These are phyloP conservation scores for Porphyridium purpureum DNA, from an alignment of 23 red algal genomes.

Conservation along the genomic window DNA sequence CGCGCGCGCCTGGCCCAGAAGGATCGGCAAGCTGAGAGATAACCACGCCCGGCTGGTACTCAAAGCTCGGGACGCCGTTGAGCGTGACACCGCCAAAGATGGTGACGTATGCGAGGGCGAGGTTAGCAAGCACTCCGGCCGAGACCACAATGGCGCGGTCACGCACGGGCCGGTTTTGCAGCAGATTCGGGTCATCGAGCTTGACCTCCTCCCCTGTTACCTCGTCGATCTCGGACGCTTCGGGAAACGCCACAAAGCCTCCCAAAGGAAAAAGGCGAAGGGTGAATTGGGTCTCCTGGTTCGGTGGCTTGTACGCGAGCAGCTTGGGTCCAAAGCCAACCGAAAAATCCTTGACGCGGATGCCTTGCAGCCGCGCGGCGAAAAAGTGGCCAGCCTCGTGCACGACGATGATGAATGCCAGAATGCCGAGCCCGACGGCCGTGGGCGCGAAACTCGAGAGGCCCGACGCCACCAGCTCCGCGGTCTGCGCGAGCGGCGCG, in stretches of 20 bases:
- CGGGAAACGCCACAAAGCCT: slow-evolving; percentile 87
- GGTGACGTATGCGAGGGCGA: slow-evolving; percentile 54
- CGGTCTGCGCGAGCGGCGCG: too few relatives aligned
- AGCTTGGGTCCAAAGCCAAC: slow-evolving; percentile 84
- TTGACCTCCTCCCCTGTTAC: slow-evolving; percentile 23
- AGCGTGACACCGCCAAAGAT: slow-evolving; percentile 32
- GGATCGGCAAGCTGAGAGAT: slow-evolving; percentile 42
- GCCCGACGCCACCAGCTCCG: too few relatives aligned
- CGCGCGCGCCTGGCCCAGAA: slow-evolving; percentile 20
- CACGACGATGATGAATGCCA: slow-evolving; percentile 73
- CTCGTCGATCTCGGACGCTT: slow-evolving; percentile 37
- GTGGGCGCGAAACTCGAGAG: too few relatives aligned
- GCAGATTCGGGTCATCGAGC: slow-evolving; percentile 45
- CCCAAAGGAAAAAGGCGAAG: slow-evolving; percentile 72
- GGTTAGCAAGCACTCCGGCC: slow-evolving; percentile 82
- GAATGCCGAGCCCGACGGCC: slow-evolving; percentile 48
- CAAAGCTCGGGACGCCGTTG: slow-evolving; percentile 34
- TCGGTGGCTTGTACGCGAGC: slow-evolving; percentile 23
- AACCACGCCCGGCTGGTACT: slow-evolving; percentile 32
- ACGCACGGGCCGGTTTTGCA: slow-evolving; percentile 71
- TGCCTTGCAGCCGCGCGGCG: slow-evolving; percentile 57
- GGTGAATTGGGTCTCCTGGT: slow-evolving; percentile 69
- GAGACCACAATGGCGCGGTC: slow-evolving; percentile 66
- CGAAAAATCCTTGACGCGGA: slow-evolving; percentile 88
- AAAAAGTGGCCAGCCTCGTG: slow-evolving; percentile 91